Evolutionary conservation across 768 basidiomycete species (phyloP), one percentile per base, ranked within the genome.

Genomic region (Candolleomyces efflorescens): DNA sequence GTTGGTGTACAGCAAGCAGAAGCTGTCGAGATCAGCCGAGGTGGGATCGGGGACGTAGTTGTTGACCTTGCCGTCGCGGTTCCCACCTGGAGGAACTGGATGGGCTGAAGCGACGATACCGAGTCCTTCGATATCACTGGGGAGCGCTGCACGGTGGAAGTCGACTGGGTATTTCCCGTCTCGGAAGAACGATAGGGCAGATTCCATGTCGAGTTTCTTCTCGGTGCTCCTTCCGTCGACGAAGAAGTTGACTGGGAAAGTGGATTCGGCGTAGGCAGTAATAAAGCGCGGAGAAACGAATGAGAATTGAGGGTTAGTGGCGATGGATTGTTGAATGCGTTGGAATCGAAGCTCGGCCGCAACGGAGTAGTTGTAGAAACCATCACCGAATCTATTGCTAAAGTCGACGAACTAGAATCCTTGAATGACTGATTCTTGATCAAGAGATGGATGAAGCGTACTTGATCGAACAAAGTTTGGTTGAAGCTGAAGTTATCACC

Each of bases 401-500:
- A 47, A 56, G 3, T 59, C 52, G 6, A 53, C 44, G 22, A 66
- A 48, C 65, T 66, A 17, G 17, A 15, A 24, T 4, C 3, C 12
- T 22, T n/a, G 38, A 13, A 51, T 12, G 18, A 5, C 9, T 22
- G 44, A 2, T 41, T 39, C 23, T 18, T 13, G 12, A 7, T 9
- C 5, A 22, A 15, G 13, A 10, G 15, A 7, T 6, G 1, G 1
- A 27, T 13, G 17, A 12, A 12, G 27, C 55, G 32, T 49, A 62
- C 65, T 56, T 66, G 46, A 6, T 66, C 54, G 46, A 63, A 66
- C 0, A 64, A 51, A 0, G 65, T 66, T 51, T 66, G 57, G 50
- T 66, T 66, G 51, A 66, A 64, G 41, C 63, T 66, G 51, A 60
- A 56, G 37, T 64, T 63, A 36, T 64, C 63, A 11, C 61, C 65